Evolutionary conservation across 495 filamentous ascomycete genomes (phyloP).

Genomic region (Penicillium riverlandense): DNA sequence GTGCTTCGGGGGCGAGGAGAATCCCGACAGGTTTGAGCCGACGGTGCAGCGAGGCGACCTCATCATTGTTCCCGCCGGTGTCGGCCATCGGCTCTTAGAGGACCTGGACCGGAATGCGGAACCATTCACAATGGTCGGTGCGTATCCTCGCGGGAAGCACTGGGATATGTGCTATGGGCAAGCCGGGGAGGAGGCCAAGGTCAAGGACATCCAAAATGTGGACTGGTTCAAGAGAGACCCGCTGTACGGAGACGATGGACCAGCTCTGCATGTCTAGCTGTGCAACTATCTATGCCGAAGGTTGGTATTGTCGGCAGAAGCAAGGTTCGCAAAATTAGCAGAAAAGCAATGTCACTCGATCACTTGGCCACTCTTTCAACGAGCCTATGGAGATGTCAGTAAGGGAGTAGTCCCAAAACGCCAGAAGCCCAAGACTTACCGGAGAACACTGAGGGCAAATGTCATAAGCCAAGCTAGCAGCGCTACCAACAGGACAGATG

Average conservation of each 20-base stretch:
- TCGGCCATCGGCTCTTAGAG: constrained; percentile 54
- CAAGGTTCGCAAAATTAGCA: not conserved
- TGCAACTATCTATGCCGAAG: not conserved
- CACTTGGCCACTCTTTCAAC: constrained; percentile 59
- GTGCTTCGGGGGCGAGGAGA: constrained; percentile 61
- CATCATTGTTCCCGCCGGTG: constrained; percentile 60
- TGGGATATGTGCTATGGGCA: constrained; percentile 70
- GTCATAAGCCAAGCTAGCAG: constrained; percentile 85
- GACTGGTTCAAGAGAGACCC: constrained; percentile 55
- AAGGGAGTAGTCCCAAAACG: not conserved
- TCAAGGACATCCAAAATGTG: constrained; percentile 36
- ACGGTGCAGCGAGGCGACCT: constrained; percentile 53
- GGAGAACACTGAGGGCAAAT: constrained; percentile 81
- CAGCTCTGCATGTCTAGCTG: constrained; percentile 31
- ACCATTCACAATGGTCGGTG: constrained; percentile 60
- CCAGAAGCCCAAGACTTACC: constrained; percentile 36
- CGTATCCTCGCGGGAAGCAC: constrained; percentile 48
- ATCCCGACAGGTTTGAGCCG: constrained; percentile 48
- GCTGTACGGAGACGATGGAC: constrained; percentile 51
- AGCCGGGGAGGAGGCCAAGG: constrained; percentile 42
- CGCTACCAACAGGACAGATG: constrained; percentile 73
- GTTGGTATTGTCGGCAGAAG: too few relatives aligned
- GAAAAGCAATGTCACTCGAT: constrained; percentile 3
- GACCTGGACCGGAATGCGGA: constrained; percentile 36
- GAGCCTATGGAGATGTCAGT: constrained; percentile 34